Evolutionary conservation across 1,139 yeast genomes (phyloP).

Genomic region (Geotrichum armillariae): DNA sequence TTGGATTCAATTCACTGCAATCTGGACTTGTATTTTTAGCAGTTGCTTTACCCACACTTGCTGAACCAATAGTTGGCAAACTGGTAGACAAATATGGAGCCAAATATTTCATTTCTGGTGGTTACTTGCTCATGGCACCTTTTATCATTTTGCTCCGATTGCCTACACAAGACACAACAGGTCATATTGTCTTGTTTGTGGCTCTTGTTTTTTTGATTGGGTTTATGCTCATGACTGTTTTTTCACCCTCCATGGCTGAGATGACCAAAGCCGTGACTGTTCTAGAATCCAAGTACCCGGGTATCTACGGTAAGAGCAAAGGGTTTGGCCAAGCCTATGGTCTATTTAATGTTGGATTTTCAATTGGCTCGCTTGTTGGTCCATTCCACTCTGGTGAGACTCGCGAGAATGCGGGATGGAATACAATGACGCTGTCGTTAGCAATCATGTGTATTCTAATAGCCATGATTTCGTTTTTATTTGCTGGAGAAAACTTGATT

Average conservation of each 20-base stretch:
- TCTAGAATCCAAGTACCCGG: constrained; percentile 35
- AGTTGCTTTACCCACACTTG: constrained; percentile 36
- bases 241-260: constrained; percentile 38
- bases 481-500: constrained; percentile 33
- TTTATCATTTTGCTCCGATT: constrained; percentile 35
- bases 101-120: constrained; percentile 31
- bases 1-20: constrained; percentile 36
- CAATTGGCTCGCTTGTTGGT: constrained; percentile 39
- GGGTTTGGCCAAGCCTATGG: constrained; percentile 42
- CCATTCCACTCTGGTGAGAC: constrained; percentile 39
- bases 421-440: constrained; percentile 29
- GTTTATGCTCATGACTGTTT: constrained; percentile 27
- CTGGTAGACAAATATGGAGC: constrained; percentile 38
- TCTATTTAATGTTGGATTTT: constrained; percentile 38
- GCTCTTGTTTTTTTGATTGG: constrained; percentile 36
- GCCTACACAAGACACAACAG: constrained; percentile 31
- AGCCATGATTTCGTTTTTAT: constrained; percentile 31
- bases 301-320: constrained; percentile 36
- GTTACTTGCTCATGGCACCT: constrained; percentile 32
- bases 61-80: constrained; percentile 39
- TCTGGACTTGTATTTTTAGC: constrained; percentile 39
- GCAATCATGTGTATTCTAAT: constrained; percentile 32
- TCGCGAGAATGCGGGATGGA: constrained; percentile 34
- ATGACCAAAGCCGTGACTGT: constrained; percentile 32
- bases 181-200: constrained; percentile 35